Base-by-base conservation (phyloP, 2,329 filamentous ascomycete species). In the Aspergillus sp. region DNA sequence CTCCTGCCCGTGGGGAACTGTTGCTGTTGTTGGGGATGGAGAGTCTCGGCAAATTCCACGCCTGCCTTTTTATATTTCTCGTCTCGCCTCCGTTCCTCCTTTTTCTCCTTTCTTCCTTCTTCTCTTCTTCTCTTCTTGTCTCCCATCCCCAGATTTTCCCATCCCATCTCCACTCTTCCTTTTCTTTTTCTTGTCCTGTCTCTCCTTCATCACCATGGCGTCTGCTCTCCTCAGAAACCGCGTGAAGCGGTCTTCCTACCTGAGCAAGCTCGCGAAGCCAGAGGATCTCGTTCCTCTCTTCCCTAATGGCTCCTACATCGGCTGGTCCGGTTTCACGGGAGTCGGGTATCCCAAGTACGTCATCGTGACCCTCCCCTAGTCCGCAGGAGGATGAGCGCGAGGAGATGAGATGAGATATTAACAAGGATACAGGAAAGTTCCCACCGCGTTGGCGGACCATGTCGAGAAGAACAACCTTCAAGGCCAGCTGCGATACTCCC, bases 301-400 rank as follows among this genome's bases (percentile, higher is more conserved):
- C 60, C 88, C 88, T 54, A 80, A 93, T 74, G 83, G 83, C 62
- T 71, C 86, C n/a, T 93, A 93, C 68, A 80, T 94, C 59, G 89
- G 88, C 60, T 94, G 88, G 88, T 88, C 83, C 53, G 88, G 88
- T 33, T 94, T 94, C 70, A 94, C 88, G 8, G 88, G 88, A 58
- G 88, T 94, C 45, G 87, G 87, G 49, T 93, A 93, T 71, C 87
- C 87, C 53, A 93, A 93, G 85, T 86, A 72, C 59, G 80, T 73
- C 30, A n/a, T 29, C 33, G 32, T 19, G 19, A 19, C 28, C n/a
- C 30, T 8, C 12, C 27, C 9, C 29, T 12, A 41, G 32, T 9
- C 40, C 33, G 41, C 50, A 41, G 51, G 12, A 27, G 9, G 26
- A 34, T 4, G n/a, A 5, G 19, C 19, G 19, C 19, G 19, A 28